Evolutionary conservation across 257 asterid species (phyloP), one percentile per base, ranked within the genome.

Genomic region (Datura wrightii): DNA sequence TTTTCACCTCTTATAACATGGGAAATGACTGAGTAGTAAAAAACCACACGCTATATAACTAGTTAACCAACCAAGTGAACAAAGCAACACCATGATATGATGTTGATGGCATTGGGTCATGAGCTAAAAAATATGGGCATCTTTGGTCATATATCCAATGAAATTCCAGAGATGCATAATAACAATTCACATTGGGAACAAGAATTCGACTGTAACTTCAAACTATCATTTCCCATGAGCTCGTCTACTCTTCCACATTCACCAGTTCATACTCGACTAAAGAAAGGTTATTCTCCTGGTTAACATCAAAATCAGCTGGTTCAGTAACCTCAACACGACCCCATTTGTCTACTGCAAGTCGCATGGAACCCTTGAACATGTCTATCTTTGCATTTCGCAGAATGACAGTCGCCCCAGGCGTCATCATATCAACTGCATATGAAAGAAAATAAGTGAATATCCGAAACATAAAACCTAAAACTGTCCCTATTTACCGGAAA

Each of bases 301-400:
- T 87, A 70, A 74, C 89, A 42, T 24, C 74, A 41, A 89, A 87
- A 18, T 55, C 72, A 74, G 89, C 88, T 15, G 89, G 87, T 74
- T 89, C 91, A 53, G 91, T 74, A 4, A 85, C 91, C 86, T 89
- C 89, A 18, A 89, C 83, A 48, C 90, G 90, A 44, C 91, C 91
- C 91, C 91, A 89, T 86, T 87, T 89, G 82, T 89, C 90, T 48
- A 89, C 90, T 82, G 90, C 91, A 16, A 89, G 86, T 65, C 91
- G 84, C 91, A 89, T 89, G 34, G 91, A 86, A 62, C 91, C 90
- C 74, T 87, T 87, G 89, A 87, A 89, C 89, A 89, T 85, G 58
- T 89, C 91, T 6, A 89, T 89, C 87, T 87, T 89, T 70, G 90
- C 89, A 79, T 87, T 87, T 24, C 90, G 90, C 55, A 89, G 86